Evolutionary conservation across 805 yeast species (phyloP), one percentile per base, ranked within the genome.

Genomic region (Candida orba): DNA sequence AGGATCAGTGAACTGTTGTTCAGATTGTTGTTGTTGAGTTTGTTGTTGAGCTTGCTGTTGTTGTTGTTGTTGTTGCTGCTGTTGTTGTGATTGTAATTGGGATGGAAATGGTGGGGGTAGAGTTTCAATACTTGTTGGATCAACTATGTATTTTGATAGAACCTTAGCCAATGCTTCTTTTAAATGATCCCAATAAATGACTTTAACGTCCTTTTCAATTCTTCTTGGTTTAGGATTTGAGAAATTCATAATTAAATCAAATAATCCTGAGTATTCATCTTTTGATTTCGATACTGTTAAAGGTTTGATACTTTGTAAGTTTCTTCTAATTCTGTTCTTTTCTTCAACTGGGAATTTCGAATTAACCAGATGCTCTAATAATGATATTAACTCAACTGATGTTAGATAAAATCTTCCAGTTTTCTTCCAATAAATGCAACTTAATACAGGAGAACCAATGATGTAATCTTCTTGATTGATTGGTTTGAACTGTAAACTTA

Each of bases 201-300:
- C 85, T 55, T 81, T 81, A 47, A 81, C 73, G 55, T 80, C 84
- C 57, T 81, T 81, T 52, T 79, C 87, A 37, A 81, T 81, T 50
- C 79, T 79, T 35, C 88, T 64, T 6, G 88, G 88, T 50, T 77
- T 68, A 2, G 88, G 88, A 44, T 69, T 69, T 25, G 73, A 74
- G 67, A 74, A 81, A 29, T 69, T 62, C 87, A 81, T 81, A 32
- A 81, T 71, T 40, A 72, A 51, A 56, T 65, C 57, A 56, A 73
- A 74, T 41, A 73, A 67, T 24, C 57, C 52, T 36, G 60, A 62
- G 34, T 58, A 57, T 23, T 68, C 69, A 1, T 56, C 57, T 36
- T 66, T 65, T 5, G 71, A 59, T 48, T 81, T 73, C 17, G 79
- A 69, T 13, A 81, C 70, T 0, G 87, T 81, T 36, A 66, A 57